Conservation (phyloP, 2,329 filamentous ascomycete genomes). For the Aspergillus eucalypticola region DNA sequence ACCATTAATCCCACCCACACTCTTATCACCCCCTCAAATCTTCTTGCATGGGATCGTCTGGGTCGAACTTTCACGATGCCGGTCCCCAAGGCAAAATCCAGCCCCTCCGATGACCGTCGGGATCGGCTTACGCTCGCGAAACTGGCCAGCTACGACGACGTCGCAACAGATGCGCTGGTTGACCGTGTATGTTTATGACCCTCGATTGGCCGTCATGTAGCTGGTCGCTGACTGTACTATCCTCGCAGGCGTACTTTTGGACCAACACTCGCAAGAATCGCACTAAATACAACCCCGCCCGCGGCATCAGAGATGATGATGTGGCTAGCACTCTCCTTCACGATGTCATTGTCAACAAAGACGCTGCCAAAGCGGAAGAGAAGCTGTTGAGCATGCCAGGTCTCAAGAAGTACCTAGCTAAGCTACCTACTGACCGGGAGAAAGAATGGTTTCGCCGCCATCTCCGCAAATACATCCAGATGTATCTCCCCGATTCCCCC, state of each 20-base stretch:
- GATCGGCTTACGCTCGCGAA: conserved; percentile 81
- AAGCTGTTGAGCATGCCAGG: conserved; percentile 72
- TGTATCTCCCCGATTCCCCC: conserved; percentile 89
- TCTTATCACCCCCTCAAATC: neutral
- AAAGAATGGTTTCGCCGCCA: conserved; percentile 84
- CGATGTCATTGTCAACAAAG: conserved; percentile 72
- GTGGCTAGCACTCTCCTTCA: conserved; percentile 61
- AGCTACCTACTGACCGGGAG: conserved; percentile 72
- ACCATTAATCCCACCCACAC: conserved; percentile 9
- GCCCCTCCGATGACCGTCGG: conserved; percentile 47
- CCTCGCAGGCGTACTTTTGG: conserved; percentile 84
- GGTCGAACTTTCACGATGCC: conserved; percentile 31
- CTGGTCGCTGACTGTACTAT: conserved; percentile 23
- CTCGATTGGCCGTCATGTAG: conserved; percentile 1
- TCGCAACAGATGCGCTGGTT: conserved; percentile 90
- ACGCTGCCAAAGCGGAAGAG: conserved; percentile 69
- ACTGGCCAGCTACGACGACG: conserved; percentile 90
- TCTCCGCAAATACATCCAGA: conserved; percentile 84
- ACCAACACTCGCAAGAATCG: conserved; percentile 93
- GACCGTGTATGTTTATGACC: conserved; percentile 72
- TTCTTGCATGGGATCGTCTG: conserved; percentile 17
- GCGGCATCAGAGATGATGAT: conserved; percentile 70
- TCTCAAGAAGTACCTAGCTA: conserved; percentile 68
- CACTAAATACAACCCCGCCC: conserved; percentile 78
- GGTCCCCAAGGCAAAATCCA: conserved; percentile 37